A percentile compares a stretch with the other conserved stretches of the same genome.
Evolutionary conservation across 2,329 filamentous ascomycete species (phyloP).

Genomic region (Ascochyta clinopodiicola): DNA sequence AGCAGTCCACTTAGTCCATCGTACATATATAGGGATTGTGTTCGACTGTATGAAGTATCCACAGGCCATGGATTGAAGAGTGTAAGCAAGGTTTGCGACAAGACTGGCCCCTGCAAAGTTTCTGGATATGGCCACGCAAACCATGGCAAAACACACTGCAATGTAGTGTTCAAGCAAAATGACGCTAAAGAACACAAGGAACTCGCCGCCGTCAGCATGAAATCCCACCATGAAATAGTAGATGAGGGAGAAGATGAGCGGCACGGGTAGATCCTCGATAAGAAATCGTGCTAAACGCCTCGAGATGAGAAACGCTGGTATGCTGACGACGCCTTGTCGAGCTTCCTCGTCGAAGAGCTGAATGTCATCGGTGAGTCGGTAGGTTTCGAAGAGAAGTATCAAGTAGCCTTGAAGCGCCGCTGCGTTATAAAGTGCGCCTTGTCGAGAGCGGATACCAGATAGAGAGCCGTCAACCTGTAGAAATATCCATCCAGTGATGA

Average conservation of each 20-base stretch:
- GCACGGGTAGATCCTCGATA: conserved; percentile 76
- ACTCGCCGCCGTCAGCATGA: conserved; percentile 66
- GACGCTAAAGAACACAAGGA: conserved; percentile 75
- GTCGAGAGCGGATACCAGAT: conserved; percentile 73
- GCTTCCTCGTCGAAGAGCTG: conserved; percentile 77
- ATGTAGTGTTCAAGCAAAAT: conserved; percentile 75
- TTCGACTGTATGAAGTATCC: conserved; percentile 79
- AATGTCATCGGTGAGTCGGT: conserved; percentile 76
- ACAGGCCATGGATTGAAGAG: conserved; percentile 75
- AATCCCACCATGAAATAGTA: conserved; percentile 83
- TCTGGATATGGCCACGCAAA: conserved; percentile 69
- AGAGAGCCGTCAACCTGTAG: conserved; percentile 69
- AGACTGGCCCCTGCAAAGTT: conserved; percentile 74
- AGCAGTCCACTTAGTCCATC: conserved; percentile 75
- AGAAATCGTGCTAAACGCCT: conserved; percentile 71
- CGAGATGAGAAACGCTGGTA: conserved; percentile 73
- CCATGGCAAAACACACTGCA: conserved; percentile 72
- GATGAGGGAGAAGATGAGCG: conserved; percentile 72
- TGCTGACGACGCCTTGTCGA: conserved; percentile 73
- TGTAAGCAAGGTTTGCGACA: conserved; percentile 75
- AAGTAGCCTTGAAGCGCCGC: conserved; percentile 77
- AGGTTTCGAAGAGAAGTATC: conserved; percentile 77
- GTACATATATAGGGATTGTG: conserved; percentile 76
- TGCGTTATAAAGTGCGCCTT: conserved; percentile 76
- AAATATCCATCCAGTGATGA: conserved; percentile 78